phyloP scores from a whole-genome alignment of 202 grass and related monocot species.

The Carex arenaria region DNA sequence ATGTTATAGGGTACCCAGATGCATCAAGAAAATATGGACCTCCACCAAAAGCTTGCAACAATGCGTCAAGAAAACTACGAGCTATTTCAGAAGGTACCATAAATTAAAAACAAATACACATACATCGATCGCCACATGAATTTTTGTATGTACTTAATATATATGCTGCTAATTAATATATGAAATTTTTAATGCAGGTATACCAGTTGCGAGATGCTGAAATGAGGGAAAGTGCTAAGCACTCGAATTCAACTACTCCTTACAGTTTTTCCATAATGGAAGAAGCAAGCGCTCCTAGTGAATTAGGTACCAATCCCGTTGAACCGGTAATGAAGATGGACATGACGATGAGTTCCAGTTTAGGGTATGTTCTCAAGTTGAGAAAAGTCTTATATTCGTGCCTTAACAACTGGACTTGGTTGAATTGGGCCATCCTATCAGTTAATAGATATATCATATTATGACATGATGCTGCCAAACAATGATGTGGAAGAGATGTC shows the following conservation, averaged over 20 bases:
- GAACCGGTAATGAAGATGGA: slow-evolving; percentile 13
- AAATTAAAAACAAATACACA: not conserved
- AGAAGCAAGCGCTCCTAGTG: slow-evolving; percentile 24
- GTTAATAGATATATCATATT: not conserved
- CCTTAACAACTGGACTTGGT: not conserved
- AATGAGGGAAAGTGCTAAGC: slow-evolving; percentile 23
- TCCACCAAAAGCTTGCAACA: slow-evolving; percentile 44
- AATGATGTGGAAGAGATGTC: not conserved
- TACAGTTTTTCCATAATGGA: slow-evolving; percentile 32
- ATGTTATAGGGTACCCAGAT: slow-evolving; percentile 45
- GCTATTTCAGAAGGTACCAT: slow-evolving; percentile 45
- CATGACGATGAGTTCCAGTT: slow-evolving; percentile 27
- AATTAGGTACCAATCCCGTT: slow-evolving; percentile 38
- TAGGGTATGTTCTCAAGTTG: slow-evolving; percentile 28
- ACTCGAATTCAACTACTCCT: slow-evolving; percentile 23
- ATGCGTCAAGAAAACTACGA: slow-evolving; percentile 50
- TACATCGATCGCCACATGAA: not conserved
- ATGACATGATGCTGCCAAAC: not conserved
- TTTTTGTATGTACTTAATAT: not conserved
- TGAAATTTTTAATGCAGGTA: slow-evolving; percentile 17
- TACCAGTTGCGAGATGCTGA: slow-evolving; percentile 13
- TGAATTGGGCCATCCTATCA: not conserved
- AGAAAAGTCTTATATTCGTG: not conserved
- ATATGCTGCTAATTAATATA: not conserved
- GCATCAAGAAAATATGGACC: slow-evolving; percentile 62